Evolutionary conservation across 2,329 filamentous ascomycete genomes (phyloP), one percentile per base, ranked within the genome.

Genomic region (Plenodomus biglobosus): DNA sequence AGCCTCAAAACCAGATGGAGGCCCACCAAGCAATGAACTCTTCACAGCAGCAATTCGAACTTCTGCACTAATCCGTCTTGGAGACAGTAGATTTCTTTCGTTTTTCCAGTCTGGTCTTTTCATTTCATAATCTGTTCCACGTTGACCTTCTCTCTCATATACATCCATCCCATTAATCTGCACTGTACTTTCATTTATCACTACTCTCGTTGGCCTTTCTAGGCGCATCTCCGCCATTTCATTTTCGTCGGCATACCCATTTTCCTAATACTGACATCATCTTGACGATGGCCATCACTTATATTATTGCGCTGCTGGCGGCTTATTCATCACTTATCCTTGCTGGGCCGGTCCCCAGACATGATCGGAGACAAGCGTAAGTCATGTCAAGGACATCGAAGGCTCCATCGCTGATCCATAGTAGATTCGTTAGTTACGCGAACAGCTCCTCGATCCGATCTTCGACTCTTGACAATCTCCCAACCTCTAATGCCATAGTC

Each of bases 111-210:
- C 42, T 42, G 42, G 62, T 41, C 65, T 56, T 58, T 50, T n/a
- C n/a, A n/a, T n/a, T 44, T 61, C 55, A 40, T 56, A 44, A 40
- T 41, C 40, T 56, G 40, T 53, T 60, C 54, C 47, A 34, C 40
- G 50, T 50, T 53, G 65, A 65, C 65, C 54, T 67, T 70, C 65
- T 62, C 68, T 53, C 61, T 68, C 65, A 59, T 69, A 64, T 60
- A 63, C 53, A 35, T 58, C 42, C 46, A 38, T 37, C 54, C 55
- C 50, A 61, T 59, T 53, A 34, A 42, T 63, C 48, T 53, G 57
- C 46, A 52, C 42, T 42, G 57, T 50, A 22, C 43, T 32, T 15
- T 32, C 3, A 3, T 32, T 15, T 53, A 34, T 61, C 53, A 40
- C 47, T 54, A 53, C 45, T 59, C 48, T 61, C 54, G 35, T 53